Percentiles rank a stretch among this genome's conserved stretches.
Conservation (phyloP, 345 rosid genomes). For the Sonneratia caseolaris region DNA sequence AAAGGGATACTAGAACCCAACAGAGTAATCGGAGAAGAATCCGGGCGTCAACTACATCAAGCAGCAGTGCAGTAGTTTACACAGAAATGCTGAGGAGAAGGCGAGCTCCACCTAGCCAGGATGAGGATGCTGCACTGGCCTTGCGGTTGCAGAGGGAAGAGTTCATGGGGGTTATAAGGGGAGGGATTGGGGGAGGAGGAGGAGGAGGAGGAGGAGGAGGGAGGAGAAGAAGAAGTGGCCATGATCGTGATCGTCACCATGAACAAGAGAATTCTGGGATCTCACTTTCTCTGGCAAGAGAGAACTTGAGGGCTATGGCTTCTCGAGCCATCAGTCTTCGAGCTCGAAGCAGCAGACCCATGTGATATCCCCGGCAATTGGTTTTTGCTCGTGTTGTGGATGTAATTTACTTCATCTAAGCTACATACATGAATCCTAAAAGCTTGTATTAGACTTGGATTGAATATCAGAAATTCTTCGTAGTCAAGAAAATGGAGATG, state of each 20-base stretch:
- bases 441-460: too few species aligned
- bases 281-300: constrained; percentile 50
- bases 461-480: too few species aligned
- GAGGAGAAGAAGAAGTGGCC: not conserved
- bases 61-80: constrained; percentile 3
- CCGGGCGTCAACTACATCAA: not conserved
- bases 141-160: constrained; percentile 81
- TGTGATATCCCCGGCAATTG: not conserved
- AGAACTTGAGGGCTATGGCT: constrained; percentile 85
- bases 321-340: constrained; percentile 58
- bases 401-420: not conserved
- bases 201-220: constrained; percentile 10
- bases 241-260: not conserved
- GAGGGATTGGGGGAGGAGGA: constrained; percentile 13
- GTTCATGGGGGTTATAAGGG: constrained; percentile 52
- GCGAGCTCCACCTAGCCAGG: constrained; percentile 35
- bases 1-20: constrained; percentile 8
- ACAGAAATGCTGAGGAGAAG: constrained; percentile 18
- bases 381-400: not conserved
- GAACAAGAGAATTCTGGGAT: constrained; percentile 16
- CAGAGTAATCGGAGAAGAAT: constrained; percentile 11
- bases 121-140: constrained; percentile 72
- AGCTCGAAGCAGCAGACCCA: constrained; percentile 19
- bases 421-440: too few species aligned
- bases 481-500: too few species aligned